These are phyloP conservation scores for Bretschneidera sinensis DNA, from an alignment of 345 rosid species.

Conservation along the genomic window DNA sequence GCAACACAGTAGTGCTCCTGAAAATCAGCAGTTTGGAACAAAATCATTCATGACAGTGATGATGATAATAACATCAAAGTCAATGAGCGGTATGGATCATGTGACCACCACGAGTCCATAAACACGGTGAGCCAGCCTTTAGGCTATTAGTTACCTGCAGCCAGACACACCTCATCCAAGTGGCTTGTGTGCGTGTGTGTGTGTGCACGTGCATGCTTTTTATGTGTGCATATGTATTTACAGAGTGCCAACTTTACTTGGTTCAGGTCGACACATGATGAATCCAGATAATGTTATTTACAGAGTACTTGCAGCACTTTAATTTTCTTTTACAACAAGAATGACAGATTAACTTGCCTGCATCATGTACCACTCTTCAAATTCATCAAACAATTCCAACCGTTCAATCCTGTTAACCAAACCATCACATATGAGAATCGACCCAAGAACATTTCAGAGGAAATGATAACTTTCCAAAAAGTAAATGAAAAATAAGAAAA, in stretches of 20 bases:
- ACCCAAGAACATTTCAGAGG: constrained; percentile 6
- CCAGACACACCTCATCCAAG: background rate
- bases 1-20: constrained; percentile 88
- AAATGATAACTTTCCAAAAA: constrained; percentile 18
- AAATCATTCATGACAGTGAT: background rate
- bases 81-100: constrained; percentile 7
- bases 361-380: constrained; percentile 99
- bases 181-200: background rate
- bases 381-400: constrained; percentile 89
- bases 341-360: constrained; percentile 58
- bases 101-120: constrained; percentile 6
- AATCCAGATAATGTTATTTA: constrained; percentile 2
- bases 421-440: constrained; percentile 22
- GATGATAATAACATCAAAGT: background rate
- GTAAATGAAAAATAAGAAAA: constrained; percentile 5
- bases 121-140: constrained; percentile 1
- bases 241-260: constrained; percentile 4
- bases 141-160: background rate
- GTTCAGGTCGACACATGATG: constrained; percentile 7
- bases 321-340: constrained; percentile 6
- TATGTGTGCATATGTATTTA: background rate
- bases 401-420: constrained; percentile 70
- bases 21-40: constrained; percentile 28
- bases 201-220: background rate
- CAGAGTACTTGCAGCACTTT: background rate